These are phyloP conservation scores for Flammula alnicola DNA, from an alignment of 1,284 basidiomycete species.

Conservation along the genomic window DNA sequence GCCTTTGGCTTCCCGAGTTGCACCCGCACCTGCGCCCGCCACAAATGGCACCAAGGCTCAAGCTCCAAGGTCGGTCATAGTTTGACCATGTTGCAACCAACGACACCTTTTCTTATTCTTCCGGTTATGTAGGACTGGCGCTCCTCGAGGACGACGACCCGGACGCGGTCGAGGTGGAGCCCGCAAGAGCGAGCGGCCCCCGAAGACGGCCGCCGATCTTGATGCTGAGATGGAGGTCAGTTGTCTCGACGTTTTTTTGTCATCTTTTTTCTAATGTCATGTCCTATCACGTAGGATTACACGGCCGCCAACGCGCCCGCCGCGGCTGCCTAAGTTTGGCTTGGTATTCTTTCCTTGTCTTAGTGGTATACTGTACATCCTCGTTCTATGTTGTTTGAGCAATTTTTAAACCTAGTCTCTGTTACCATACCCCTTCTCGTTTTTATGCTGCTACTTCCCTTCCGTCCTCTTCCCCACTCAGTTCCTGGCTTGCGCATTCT, in stretches of 20 bases:
- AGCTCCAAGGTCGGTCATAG: conserved; percentile 19
- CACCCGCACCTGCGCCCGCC: conserved; percentile 58
- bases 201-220: conserved; percentile 74
- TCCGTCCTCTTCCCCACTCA: conserved; percentile 1
- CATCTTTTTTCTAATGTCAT: neutral
- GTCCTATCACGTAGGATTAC: conserved; percentile 62
- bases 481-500: neutral
- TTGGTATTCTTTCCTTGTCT: conserved; percentile 14
- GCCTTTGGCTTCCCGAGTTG: conserved; percentile 73
- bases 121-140: conserved; percentile 28
- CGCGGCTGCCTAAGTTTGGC: conserved; percentile 23
- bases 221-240: conserved; percentile 86
- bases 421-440: conserved; percentile 25
- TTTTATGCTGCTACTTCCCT: neutral
- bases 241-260: conserved; percentile 11
- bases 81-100: neutral
- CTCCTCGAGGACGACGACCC: conserved; percentile 45
- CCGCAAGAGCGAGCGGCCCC: conserved; percentile 71
- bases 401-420: conserved; percentile 13
- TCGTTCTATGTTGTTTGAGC: conserved; percentile 14
- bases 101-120: neutral
- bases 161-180: conserved; percentile 57
- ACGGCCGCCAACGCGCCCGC: conserved; percentile 61
- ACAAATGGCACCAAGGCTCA: conserved; percentile 41
- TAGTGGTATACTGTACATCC: conserved; percentile 22